Evolutionary conservation across 345 rosid species (phyloP).

Genomic region (Erysimum cheiranthoides): DNA sequence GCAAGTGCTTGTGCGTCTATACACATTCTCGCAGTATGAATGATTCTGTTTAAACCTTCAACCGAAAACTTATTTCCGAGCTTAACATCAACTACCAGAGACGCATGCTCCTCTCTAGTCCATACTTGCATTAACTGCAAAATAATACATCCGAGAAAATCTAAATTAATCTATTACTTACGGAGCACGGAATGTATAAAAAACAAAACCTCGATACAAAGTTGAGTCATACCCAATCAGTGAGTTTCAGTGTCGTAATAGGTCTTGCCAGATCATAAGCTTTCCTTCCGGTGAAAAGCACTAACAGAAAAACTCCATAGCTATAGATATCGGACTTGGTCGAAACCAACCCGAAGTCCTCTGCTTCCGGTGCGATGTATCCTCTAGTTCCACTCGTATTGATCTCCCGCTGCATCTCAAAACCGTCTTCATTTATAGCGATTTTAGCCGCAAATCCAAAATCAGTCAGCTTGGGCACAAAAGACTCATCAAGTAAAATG

Average conservation of each 20-base stretch:
- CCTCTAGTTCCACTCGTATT: constrained; percentile 74
- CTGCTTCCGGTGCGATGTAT: constrained; percentile 51
- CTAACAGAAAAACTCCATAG: constrained; percentile 76
- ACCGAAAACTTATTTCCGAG: constrained; percentile 1
- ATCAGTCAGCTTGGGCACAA: constrained; percentile 47
- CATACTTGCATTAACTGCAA: background rate
- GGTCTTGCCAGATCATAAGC: constrained; percentile 54
- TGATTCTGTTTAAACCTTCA: constrained; percentile 16
- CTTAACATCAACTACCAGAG: background rate
- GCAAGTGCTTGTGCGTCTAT: background rate
- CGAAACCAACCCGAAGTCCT: constrained; percentile 56
- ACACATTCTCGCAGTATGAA: constrained; percentile 12
- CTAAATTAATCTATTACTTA: background rate
- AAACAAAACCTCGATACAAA: background rate
- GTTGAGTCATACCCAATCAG: constrained; percentile 24
- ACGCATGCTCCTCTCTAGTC: background rate
- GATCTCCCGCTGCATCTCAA: constrained; percentile 61
- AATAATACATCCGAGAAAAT: background rate
- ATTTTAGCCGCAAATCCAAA: constrained; percentile 70
- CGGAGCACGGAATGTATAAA: background rate
- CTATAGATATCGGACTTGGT: constrained; percentile 78
- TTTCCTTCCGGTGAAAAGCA: constrained; percentile 71
- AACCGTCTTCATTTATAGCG: constrained; percentile 49
- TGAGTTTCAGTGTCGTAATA: constrained; percentile 3
- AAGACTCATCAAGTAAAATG: constrained; percentile 63